Evolutionary conservation across 1,284 basidiomycete species (phyloP).

Genomic region (Athelia sp.): DNA sequence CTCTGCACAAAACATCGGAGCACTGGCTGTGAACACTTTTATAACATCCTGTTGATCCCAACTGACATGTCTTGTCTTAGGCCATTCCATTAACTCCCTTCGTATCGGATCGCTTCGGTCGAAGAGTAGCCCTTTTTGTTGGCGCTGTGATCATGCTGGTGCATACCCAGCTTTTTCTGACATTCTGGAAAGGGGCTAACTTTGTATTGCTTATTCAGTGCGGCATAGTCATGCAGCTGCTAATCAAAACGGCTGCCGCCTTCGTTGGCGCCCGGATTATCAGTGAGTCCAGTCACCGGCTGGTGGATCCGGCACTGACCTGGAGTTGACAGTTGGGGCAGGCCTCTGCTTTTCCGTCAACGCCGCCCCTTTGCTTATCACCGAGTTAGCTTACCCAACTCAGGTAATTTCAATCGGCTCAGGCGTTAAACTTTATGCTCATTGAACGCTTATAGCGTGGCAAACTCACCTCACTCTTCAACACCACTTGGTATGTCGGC

Average conservation of each 20-base stretch:
- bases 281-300: constrained; percentile 31
- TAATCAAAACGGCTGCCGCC: constrained; percentile 39
- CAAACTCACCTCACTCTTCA: constrained; percentile 58
- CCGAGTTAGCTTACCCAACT: constrained; percentile 70
- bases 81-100: constrained; percentile 56
- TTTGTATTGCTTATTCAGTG: not conserved
- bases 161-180: not conserved
- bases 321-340: constrained; percentile 46
- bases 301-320: not conserved
- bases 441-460: constrained; percentile 34
- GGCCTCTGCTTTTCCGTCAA: constrained; percentile 61
- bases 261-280: constrained; percentile 55
- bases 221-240: constrained; percentile 52
- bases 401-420: constrained; percentile 36
- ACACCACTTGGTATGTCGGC: constrained; percentile 61
- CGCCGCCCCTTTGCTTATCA: constrained; percentile 59
- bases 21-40: constrained; percentile 36
- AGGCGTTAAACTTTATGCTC: not conserved
- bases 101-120: constrained; percentile 50
- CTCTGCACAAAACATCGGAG: constrained; percentile 59
- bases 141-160: constrained; percentile 57
- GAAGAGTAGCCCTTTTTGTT: constrained; percentile 50
- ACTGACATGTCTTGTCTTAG: constrained; percentile 19
- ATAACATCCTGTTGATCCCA: constrained; percentile 1
- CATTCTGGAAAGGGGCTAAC: not conserved